Evolutionary conservation across 2,329 filamentous ascomycete species (phyloP), one percentile per base, ranked within the genome.

Genomic region (Trichoderma semiorbis): DNA sequence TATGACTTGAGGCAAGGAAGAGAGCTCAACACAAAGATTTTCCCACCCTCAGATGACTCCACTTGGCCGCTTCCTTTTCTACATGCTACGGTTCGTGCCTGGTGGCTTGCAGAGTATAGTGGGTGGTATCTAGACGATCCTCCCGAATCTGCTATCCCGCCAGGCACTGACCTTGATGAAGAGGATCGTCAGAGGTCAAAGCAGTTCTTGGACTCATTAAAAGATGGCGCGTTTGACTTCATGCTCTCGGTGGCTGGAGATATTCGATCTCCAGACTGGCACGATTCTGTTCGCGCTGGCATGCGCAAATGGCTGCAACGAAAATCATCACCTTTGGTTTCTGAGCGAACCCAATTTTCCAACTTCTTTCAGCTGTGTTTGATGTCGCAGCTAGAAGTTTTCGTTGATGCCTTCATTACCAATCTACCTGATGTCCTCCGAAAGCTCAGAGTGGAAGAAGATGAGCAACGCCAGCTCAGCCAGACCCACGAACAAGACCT

Each of bases 21-120:
- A 74, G 85, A 89, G 50, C 82, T 98, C 1, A 90, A 97, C 78
- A 82, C 86, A 16, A 84, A 89, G 43, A 85, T 98, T 26, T 89
- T 91, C 75, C 86, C 88, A 47, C 87, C 88, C 21, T 84, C 88
- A 60, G 92, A 94, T 64, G 89, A 90, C 72, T 85, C 91, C 55
- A 83, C 86, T 18, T 97, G 94, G 93, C 85, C 87, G 26, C 80
- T 97, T 50, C 85, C 91, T 18, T 92, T 91, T 75, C 87, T 98
- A 14, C 92, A 95, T 76, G 93, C 95, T 60, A 92, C 93, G 4
- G 87, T 95, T 14, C 88, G 89, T 69, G 89, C 92, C 5, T 94
- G 93, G 87, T 99, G 96, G 96, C 87, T 98, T 61, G 91, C 93
- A 36, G 94, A 98, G 78, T 98, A 98, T 81, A 96, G 93, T 75